Conservation (phyloP, 139 green algal species). For the Picochlorum sp. region DNA sequence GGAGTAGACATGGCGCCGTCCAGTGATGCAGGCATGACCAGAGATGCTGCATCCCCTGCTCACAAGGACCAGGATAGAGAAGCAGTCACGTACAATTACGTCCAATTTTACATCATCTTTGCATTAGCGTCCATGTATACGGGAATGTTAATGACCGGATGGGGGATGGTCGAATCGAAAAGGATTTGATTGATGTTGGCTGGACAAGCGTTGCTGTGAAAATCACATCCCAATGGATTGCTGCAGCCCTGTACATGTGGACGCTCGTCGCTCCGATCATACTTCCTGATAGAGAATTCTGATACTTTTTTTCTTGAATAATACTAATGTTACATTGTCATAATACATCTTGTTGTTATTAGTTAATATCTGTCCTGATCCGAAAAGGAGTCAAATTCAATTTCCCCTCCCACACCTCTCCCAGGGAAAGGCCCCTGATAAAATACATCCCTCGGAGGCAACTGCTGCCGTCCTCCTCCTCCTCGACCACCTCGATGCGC, state of each 20-base stretch:
- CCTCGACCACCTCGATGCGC: neutral
- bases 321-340: neutral
- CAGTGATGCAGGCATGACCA: neutral
- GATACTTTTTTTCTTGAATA: neutral
- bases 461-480: neutral
- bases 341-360: neutral
- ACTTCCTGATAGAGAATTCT: slow-evolving; percentile 81
- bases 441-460: neutral
- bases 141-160: slow-evolving; percentile 96
- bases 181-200: slow-evolving; percentile 85
- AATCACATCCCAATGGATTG: slow-evolving; percentile 63
- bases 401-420: slow-evolving; percentile 22
- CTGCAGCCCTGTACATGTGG: slow-evolving; percentile 80
- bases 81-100: slow-evolving; percentile 31
- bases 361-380: slow-evolving; percentile 28
- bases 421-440: neutral
- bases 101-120: slow-evolving; percentile 97
- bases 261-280: slow-evolving; percentile 80
- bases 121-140: slow-evolving; percentile 90
- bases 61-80: neutral
- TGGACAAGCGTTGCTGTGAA: slow-evolving; percentile 96
- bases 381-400: slow-evolving; percentile 14
- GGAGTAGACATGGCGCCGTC: slow-evolving; percentile 53
- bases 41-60: neutral
- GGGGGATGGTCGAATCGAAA: slow-evolving; percentile 61